Evolutionary conservation across 768 basidiomycete species (phyloP), one percentile per base, ranked within the genome.

Genomic region (Phlegmacium glaucopus): DNA sequence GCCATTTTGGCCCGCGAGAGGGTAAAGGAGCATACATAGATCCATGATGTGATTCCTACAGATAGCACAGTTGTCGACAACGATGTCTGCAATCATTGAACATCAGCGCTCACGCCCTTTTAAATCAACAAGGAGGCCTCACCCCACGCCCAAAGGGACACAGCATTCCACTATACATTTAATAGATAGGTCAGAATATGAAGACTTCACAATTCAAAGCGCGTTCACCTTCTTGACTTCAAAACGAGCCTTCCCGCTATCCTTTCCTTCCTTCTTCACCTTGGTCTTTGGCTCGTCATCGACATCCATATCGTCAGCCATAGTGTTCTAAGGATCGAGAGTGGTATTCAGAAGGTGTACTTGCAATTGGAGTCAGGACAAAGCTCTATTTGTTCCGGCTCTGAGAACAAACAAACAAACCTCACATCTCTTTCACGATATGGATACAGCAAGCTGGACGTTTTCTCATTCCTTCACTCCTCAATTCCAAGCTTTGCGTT

Each of bases 1-100:
- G 22, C 22, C 22, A 22, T 22, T 5, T 22, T 5, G n/a, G 25
- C 10, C 26, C 29, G 9, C 4, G 13, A 30, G 25, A 30, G n/a
- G 36, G 26, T n/a, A 12, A 12, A 25, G 11, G 15, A 18, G 72
- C 89, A 60, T 59, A 98, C 96, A 99, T 38, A 98, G 86, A 68
- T 99, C 96, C 96, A 99, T 99, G 73, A 99, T 98, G 64, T 99
- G 95, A 66, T 97, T 97, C 68, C 94, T 84, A 78, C 96, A 99
- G 73, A 99, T 99, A 42, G 96, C 96, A 61, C 96, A 98, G 71
- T 97, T 99, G 70, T 98, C 95, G 48, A 97, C 95, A 50, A 96
- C 94, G 61, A 98, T 97, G 65, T 98, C 94, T 95, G 52, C 38
- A 28, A 43, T 15, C 34, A 39, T 40, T 27, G 40, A 30, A 18